Evolutionary conservation across 306 rosid species (phyloP).

Genomic region (Nissolia schottii): DNA sequence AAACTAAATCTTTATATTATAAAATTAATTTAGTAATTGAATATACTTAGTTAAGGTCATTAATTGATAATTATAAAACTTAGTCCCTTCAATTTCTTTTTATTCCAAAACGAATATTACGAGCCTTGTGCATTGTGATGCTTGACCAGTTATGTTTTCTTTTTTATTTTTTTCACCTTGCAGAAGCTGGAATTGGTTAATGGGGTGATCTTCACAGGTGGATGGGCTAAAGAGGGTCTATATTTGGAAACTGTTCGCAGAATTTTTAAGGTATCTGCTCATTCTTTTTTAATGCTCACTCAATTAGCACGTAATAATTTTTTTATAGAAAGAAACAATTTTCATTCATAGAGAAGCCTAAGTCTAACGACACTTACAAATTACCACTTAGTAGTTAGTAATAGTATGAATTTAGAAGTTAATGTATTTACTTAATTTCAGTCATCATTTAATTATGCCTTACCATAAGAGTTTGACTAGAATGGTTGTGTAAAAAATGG

Average conservation of each 20-base stretch:
- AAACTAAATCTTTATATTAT: no score
- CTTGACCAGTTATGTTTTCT: no score
- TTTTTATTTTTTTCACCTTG: neutral
- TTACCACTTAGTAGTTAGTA: neutral
- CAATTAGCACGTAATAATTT: no score
- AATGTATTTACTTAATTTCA: neutral
- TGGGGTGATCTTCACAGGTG: constrained; percentile 93
- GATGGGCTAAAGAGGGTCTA: constrained; percentile 66
- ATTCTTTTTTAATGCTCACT: neutral
- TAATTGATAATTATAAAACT: no score
- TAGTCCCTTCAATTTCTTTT: no score
- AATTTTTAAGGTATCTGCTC: constrained; percentile 57
- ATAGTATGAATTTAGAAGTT: neutral
- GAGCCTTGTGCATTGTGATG: no score
- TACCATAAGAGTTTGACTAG: no score
- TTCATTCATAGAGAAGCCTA: neutral
- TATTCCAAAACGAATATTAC: no score
- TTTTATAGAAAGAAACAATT: neutral
- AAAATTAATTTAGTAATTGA: no score
- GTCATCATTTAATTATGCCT: neutral
- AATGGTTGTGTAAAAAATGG: no score
- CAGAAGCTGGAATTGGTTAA: constrained; percentile 88
- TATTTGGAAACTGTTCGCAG: constrained; percentile 51
- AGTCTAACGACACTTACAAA: no score
- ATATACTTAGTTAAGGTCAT: no score